Evolutionary conservation across 306 rosid genomes (phyloP), one percentile per base, ranked within the genome.

Genomic region (Sechiopsis laciniata): DNA sequence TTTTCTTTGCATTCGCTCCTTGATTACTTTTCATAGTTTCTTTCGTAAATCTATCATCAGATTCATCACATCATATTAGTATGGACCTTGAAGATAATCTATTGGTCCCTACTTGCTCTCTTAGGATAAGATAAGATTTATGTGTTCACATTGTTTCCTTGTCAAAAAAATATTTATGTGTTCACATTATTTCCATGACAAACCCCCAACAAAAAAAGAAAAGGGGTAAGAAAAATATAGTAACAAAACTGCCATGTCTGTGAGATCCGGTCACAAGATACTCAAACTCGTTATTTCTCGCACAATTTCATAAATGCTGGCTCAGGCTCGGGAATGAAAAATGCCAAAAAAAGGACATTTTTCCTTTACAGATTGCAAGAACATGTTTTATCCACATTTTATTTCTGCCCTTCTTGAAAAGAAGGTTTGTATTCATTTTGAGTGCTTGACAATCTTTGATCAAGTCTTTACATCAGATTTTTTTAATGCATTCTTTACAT

Each of bases 81-180:
- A 46, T 48, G 40, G 54, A 32, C 3, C 37, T 50, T 50, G 73
- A 69, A 69, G 57, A 69, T 52, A 50, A 46, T 50, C 58, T 22
- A 50, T 50, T 69, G 73, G 73, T 69, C 73, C 73, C 24, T 48
- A 69, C 37, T 21, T 46, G 3, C 51, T 68, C 12, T 15, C 14
- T 15, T 50, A 50, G 40, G 57, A 67, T 42, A 42, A 67, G 73
- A 69, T 48, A 69, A 69, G 73, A 13, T 69, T 69, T 69, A 20
- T 68, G 57, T 69, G 73, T 68, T 46, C 55, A 50, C 56, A 48
- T 42, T 42, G 1, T 42, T 42, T 42, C 2, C 48, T 8, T 42
- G 48, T 8, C 2, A 42, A 42, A 42, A n/a, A n/a, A n/a, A n/a
- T n/a, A 13, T 69, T 69, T 69, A 20, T 68, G 57, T 69, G 73